A percentile compares a stretch with the other conserved stretches of the same genome.
These are phyloP conservation scores for Colletotrichum sp. DNA, from an alignment of 2,329 filamentous ascomycete species.

Conservation along the genomic window DNA sequence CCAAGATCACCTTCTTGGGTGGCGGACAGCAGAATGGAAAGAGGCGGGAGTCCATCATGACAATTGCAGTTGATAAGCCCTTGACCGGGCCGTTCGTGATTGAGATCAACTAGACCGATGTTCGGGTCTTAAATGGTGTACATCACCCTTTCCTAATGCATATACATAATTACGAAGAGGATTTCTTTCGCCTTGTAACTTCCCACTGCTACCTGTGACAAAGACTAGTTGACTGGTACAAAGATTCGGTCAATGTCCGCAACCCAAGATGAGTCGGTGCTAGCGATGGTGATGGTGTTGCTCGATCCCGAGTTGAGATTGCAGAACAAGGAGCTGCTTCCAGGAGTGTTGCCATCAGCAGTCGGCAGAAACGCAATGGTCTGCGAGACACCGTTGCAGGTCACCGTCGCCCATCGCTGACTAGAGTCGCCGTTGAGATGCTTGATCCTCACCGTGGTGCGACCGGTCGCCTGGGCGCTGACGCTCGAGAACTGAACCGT, in stretches of 20 bases:
- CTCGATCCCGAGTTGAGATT: slow-evolving; percentile 49
- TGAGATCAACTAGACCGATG: background rate
- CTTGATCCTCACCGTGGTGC: slow-evolving; percentile 59
- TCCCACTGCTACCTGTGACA: background rate
- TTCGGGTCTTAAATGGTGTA: background rate
- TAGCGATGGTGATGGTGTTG: slow-evolving; percentile 56
- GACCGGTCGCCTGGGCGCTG: slow-evolving; percentile 44
- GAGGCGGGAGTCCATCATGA: slow-evolving; percentile 15
- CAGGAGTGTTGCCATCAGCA: slow-evolving; percentile 42
- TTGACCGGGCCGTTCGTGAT: slow-evolving; percentile 23
- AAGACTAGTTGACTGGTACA: slow-evolving; percentile 43
- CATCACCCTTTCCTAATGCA: background rate
- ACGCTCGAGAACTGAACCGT: slow-evolving; percentile 52
- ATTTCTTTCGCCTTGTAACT: background rate
- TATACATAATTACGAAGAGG: background rate
- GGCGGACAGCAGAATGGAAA: background rate
- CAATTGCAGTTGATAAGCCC: slow-evolving; percentile 25
- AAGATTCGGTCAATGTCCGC: slow-evolving; percentile 61
- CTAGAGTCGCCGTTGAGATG: slow-evolving; percentile 60
- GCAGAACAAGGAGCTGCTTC: slow-evolving; percentile 51
- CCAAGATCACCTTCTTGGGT: slow-evolving; percentile 54
- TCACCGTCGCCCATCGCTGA: slow-evolving; percentile 58
- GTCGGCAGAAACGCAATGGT: slow-evolving; percentile 61
- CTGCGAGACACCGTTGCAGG: slow-evolving; percentile 59
- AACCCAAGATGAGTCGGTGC: slow-evolving; percentile 41